Conservation (phyloP, 768 basidiomycete species). For the Suillus subalutaceus region DNA sequence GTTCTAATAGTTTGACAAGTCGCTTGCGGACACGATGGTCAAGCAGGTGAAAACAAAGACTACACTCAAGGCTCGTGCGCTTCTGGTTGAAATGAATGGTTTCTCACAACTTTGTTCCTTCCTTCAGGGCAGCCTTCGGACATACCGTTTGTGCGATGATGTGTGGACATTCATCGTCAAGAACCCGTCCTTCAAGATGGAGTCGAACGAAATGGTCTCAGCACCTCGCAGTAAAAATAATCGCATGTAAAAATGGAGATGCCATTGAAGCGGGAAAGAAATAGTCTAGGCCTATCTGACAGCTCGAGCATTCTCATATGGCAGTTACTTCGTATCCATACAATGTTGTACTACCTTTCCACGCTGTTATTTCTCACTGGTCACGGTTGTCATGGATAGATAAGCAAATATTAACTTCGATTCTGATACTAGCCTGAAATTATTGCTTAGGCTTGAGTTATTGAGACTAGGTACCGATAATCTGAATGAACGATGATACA, state of each 20-base stretch:
- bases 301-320: neutral
- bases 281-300: slow-evolving; percentile 10
- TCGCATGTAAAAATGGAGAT: slow-evolving; percentile 96
- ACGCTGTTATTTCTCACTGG: slow-evolving; percentile 3
- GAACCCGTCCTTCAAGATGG: slow-evolving; percentile 94
- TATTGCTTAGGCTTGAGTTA: neutral
- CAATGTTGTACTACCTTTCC: slow-evolving; percentile 27
- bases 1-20: slow-evolving; percentile 85
- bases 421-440: neutral
- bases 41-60: slow-evolving; percentile 96
- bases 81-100: slow-evolving; percentile 8
- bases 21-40: slow-evolving; percentile 88
- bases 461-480: neutral
- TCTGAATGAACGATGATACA: neutral
- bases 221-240: slow-evolving; percentile 91
- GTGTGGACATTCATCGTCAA: slow-evolving; percentile 99
- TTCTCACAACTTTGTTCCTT: slow-evolving; percentile 12
- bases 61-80: slow-evolving; percentile 72
- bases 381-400: neutral
- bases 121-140: slow-evolving; percentile 81
- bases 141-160: slow-evolving; percentile 92
- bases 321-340: slow-evolving; percentile 26
- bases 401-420: neutral
- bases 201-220: slow-evolving; percentile 76
- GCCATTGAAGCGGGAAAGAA: slow-evolving; percentile 85